Evolutionary conservation across 1,139 yeast species (phyloP), one percentile per base, ranked within the genome.

Genomic region (Wickerhamiella pararugosa): DNA sequence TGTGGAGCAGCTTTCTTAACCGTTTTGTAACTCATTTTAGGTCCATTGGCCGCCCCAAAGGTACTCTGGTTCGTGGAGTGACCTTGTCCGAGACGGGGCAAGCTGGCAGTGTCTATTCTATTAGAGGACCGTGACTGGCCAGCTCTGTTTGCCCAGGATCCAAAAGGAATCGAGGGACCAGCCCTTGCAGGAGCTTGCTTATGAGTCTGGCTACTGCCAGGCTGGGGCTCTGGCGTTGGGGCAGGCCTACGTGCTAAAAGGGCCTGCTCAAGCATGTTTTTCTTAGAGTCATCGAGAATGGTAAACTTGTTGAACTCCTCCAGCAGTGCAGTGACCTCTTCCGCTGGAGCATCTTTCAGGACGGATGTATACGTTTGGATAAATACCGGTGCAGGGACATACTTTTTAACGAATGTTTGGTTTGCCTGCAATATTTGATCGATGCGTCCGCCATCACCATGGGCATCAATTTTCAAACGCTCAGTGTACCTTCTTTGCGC

Each of bases 301-400:
- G 43, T 35, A 10, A 43, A 33, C 25, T 37, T 37, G 7, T 37
- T 10, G 25, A 51, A 51, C n/a, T 53, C 51, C 7, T 38, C 38
- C 6, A 51, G 40, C n/a, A 51, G 45, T 5, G 45, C 38, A 1
- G 54, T 51, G 29, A 51, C 42, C 37, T 49, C 49, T n/a, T 41
- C 45, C 5, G 9, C n/a, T 4, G 28, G 11, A 7, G 21, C 21
- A 5, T 26, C 33, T 6, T 33, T 29, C n/a, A 38, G 6, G 6
- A 38, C 34, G 21, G 30, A 10, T 11, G 34, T 43, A 36, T 49
- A 51, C 4, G 52, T 51, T 3, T 50, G 40, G 5, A 48, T 32
- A 26, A 51, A 49, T 5, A 49, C 47, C 11, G 40, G 43, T 1
- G 41, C 47, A 2, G 54, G 54, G 4, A 51, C 53, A 5, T 39